phyloP scores from a whole-genome alignment of 148 eudicot genomes.

The Camellia granthamiana region DNA sequence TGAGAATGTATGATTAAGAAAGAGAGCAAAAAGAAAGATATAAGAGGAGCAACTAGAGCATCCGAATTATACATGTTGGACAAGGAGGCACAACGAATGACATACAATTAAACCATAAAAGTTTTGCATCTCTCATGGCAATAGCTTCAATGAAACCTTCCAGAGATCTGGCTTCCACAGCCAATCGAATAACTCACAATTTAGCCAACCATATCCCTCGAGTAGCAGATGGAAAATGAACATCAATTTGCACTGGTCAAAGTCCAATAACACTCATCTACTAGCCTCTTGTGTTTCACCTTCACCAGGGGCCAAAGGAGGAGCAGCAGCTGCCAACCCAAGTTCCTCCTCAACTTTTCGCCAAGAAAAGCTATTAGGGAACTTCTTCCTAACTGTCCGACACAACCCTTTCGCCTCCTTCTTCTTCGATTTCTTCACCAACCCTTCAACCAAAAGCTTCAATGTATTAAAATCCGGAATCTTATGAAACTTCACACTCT shows the following conservation, averaged over 20 bases:
- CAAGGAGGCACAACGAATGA: background rate
- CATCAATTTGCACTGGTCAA: background rate
- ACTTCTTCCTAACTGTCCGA: constrained; percentile 74
- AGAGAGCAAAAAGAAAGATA: background rate
- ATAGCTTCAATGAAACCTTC: background rate
- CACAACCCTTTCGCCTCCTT: constrained; percentile 59
- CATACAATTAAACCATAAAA: background rate
- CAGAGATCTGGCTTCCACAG: background rate
- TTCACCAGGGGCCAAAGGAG: constrained; percentile 18
- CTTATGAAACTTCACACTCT: constrained; percentile 56
- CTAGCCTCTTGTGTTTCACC: constrained; percentile 14
- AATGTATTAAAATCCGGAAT: constrained; percentile 78
- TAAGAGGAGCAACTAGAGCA: background rate
- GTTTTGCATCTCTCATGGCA: background rate
- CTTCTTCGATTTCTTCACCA: constrained; percentile 44
- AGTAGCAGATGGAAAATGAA: background rate
- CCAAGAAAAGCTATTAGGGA: constrained; percentile 60
- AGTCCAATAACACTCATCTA: background rate
- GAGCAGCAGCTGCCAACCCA: constrained; percentile 44
- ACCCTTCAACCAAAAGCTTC: constrained; percentile 63
- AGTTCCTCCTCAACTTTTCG: constrained; percentile 54
- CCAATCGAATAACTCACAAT: background rate
- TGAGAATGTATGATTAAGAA: background rate
- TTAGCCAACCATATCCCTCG: background rate
- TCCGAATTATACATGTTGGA: background rate